phyloP scores from a whole-genome alignment of 2,329 filamentous ascomycete genomes.

The Pseudogymnoascus sp. region DNA sequence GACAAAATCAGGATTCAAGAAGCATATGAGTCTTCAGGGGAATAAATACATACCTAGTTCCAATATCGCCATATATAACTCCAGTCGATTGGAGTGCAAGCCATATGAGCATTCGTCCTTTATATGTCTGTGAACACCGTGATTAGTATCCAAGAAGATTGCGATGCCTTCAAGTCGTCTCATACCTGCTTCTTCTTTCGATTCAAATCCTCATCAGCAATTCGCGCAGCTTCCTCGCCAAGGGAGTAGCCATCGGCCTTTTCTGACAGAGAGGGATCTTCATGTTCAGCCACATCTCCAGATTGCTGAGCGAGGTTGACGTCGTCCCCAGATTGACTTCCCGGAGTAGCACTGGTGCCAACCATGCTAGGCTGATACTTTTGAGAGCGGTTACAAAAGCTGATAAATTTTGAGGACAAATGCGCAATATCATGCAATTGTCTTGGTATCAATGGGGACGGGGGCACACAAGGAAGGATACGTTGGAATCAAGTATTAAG shows the following conservation, averaged over 20 bases:
- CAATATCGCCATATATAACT: constrained; percentile 65
- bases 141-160: background rate
- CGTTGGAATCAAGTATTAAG: too few species aligned
- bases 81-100: constrained; percentile 59
- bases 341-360: background rate
- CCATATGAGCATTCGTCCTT: constrained; percentile 30
- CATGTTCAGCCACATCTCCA: constrained; percentile 10
- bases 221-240: constrained; percentile 21
- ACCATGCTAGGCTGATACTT: background rate
- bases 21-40: background rate
- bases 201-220: constrained; percentile 25
- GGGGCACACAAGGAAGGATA: too few species aligned
- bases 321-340: constrained; percentile 16
- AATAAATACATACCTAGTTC: constrained; percentile 32
- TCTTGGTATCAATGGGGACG: background rate
- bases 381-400: background rate
- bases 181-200: constrained; percentile 26
- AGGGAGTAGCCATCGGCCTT: constrained; percentile 17
- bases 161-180: background rate
- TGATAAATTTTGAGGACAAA: background rate
- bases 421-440: background rate
- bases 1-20: background rate
- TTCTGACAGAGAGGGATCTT: constrained; percentile 17
- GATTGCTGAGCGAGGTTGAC: constrained; percentile 19
- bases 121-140: constrained; percentile 17